Conservation (phyloP, 441 rosid species). For the Brassica balearica region DNA sequence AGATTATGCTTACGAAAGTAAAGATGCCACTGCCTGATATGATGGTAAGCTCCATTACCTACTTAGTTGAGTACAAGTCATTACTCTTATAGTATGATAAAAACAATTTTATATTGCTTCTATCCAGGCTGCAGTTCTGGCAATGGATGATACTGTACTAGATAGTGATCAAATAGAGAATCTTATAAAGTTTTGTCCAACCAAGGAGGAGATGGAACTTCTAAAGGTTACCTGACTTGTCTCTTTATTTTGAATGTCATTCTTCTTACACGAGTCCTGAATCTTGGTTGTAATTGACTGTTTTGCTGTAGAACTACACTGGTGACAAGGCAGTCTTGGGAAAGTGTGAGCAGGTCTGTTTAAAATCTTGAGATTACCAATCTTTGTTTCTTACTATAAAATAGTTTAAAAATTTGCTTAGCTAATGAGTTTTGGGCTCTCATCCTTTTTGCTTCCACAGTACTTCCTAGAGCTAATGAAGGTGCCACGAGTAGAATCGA, state of each 20-base stretch:
- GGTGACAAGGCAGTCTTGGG: constrained; percentile 87
- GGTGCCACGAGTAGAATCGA: constrained; percentile 98
- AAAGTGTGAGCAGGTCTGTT: constrained; percentile 94
- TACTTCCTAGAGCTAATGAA: constrained; percentile 94
- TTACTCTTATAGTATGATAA: constrained; percentile 16
- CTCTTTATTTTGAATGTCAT: constrained; percentile 19
- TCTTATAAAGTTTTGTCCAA: constrained; percentile 96
- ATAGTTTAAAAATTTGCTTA: background rate
- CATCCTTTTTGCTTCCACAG: constrained; percentile 50
- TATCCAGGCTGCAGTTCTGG: constrained; percentile 88
- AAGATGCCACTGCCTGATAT: background rate
- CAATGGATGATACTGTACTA: constrained; percentile 90
- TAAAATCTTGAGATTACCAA: constrained; percentile 12
- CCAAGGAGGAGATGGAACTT: constrained; percentile 98
- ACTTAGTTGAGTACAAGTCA: constrained; percentile 17
- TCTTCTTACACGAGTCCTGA: constrained; percentile 25
- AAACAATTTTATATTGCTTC: constrained; percentile 23
- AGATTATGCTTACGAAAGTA: background rate
- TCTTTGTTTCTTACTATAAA: background rate
- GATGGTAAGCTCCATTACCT: background rate
- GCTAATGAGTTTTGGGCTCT: constrained; percentile 12
- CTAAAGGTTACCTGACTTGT: constrained; percentile 74
- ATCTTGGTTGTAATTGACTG: constrained; percentile 39
- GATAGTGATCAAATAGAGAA: constrained; percentile 98
- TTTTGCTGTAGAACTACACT: constrained; percentile 63